These are phyloP conservation scores for Thecaphora thlaspeos DNA, from an alignment of 1,284 basidiomycete genomes.

Conservation along the genomic window DNA sequence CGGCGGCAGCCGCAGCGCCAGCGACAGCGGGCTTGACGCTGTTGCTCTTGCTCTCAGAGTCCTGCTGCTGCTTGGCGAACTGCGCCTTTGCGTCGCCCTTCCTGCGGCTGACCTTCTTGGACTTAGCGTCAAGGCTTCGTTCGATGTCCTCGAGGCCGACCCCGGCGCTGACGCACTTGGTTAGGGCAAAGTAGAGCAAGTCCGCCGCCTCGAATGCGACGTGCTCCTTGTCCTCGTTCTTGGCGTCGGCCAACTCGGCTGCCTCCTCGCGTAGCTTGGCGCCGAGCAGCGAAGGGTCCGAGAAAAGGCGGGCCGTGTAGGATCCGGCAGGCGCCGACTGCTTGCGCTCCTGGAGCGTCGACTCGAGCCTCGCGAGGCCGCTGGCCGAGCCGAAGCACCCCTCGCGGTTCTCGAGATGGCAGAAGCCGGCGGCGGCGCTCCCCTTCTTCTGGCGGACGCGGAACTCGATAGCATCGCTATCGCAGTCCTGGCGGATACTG, in stretches of 20 bases:
- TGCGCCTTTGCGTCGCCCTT: constrained; percentile 91
- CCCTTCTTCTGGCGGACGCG: constrained; percentile 81
- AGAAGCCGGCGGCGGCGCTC: constrained; percentile 66
- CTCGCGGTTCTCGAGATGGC: constrained; percentile 72
- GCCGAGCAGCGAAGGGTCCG: constrained; percentile 74
- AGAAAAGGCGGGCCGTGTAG: constrained; percentile 87
- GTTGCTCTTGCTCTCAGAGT: constrained; percentile 52
- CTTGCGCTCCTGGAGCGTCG: constrained; percentile 73
- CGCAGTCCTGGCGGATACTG: constrained; percentile 83
- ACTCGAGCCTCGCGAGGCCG: constrained; percentile 80
- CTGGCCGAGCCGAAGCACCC: constrained; percentile 74
- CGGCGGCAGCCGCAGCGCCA: constrained; percentile 9
- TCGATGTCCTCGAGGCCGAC: constrained; percentile 84
- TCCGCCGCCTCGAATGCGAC: constrained; percentile 97
- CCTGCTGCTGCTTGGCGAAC: constrained; percentile 63
- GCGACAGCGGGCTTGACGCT: constrained; percentile 14
- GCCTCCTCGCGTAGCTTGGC: constrained; percentile 99
- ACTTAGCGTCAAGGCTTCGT: constrained; percentile 78
- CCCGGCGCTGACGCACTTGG: constrained; percentile 80
- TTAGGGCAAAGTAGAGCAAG: constrained; percentile 87
- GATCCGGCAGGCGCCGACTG: constrained; percentile 79
- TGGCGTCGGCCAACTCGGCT: constrained; percentile 86
- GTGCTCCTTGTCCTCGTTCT: constrained; percentile 69
- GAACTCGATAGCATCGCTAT: constrained; percentile 88
- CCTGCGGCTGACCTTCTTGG: constrained; percentile 81